Conservation (phyloP, 352 stramenopile genomes). For the Phytophthora fragariae region DNA sequence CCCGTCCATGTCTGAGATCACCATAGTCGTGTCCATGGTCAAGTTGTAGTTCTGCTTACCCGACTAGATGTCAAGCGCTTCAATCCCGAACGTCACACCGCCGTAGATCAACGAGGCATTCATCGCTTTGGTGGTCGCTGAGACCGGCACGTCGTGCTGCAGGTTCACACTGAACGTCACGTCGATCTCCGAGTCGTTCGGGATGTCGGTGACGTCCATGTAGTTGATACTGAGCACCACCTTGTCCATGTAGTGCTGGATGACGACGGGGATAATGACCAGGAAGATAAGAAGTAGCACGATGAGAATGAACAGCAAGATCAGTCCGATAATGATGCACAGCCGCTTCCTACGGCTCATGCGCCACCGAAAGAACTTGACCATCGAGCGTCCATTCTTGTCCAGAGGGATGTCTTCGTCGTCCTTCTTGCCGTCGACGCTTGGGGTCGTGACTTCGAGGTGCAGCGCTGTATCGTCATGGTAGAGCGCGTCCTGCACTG, state of each 20-base stretch:
- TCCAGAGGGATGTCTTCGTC: constrained; percentile 23
- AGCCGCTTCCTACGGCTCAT: constrained; percentile 55
- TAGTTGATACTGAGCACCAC: constrained; percentile 68
- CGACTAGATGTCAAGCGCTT: constrained; percentile 53
- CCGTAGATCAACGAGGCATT: constrained; percentile 49
- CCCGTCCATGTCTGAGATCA: constrained; percentile 50
- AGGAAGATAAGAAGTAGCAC: constrained; percentile 67
- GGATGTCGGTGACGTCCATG: constrained; percentile 62
- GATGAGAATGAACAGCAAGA: constrained; percentile 49
- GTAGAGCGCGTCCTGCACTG: constrained; percentile 30
- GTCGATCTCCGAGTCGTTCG: constrained; percentile 45
- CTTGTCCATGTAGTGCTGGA: constrained; percentile 64
- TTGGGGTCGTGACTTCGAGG: constrained; percentile 27
- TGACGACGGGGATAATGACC: constrained; percentile 54
- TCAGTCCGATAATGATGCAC: constrained; percentile 38
- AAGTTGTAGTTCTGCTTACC: constrained; percentile 62
- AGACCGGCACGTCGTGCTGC: constrained; percentile 47
- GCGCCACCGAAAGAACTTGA: constrained; percentile 59
- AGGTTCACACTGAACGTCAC: constrained; percentile 65
- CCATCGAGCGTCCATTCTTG: constrained; percentile 32
- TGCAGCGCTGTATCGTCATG: constrained; percentile 23
- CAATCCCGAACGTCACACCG: constrained; percentile 53
- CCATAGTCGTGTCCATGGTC: constrained; percentile 42
- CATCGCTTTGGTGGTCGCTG: constrained; percentile 53
- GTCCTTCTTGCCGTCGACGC: constrained; percentile 27